Evolutionary conservation across 2,329 filamentous ascomycete species (phyloP).

Genomic region (Hypoxylon sp.): DNA sequence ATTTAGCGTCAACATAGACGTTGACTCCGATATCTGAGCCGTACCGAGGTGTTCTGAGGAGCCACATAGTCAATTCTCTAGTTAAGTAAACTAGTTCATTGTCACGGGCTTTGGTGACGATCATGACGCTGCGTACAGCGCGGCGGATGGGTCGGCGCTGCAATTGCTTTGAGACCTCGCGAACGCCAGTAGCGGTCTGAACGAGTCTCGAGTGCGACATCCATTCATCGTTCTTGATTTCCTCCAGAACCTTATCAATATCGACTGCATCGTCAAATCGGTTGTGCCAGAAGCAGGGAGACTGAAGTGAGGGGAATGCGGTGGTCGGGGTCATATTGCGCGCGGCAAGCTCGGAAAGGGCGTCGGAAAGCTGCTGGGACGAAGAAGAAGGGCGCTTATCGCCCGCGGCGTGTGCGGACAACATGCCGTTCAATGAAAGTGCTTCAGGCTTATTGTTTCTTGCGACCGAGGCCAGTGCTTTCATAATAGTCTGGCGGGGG

Average conservation of each 20-base stretch:
- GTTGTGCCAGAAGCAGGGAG: conserved; percentile 98
- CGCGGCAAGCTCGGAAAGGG: conserved; percentile 68
- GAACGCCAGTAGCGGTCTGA: conserved; percentile 93
- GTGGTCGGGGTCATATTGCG: conserved; percentile 61
- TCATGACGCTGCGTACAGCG: conserved; percentile 95
- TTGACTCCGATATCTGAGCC: conserved; percentile 92
- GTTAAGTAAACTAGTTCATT: conserved; percentile 93
- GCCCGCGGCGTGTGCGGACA: conserved; percentile 61
- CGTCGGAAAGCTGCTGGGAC: conserved; percentile 75
- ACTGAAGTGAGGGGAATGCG: conserved; percentile 80
- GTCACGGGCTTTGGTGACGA: conserved; percentile 97
- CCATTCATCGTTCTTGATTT: conserved; percentile 89
- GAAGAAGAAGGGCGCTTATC: conserved; percentile 58
- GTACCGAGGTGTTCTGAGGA: conserved; percentile 90
- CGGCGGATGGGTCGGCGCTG: conserved; percentile 92
- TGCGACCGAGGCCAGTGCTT: conserved; percentile 79
- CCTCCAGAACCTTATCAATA: conserved; percentile 93
- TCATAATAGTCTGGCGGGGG: conserved; percentile 85
- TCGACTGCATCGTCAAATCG: conserved; percentile 97
- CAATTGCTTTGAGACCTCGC: conserved; percentile 95
- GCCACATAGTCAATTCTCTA: conserved; percentile 87
- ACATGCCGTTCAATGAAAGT: conserved; percentile 73
- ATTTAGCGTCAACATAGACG: conserved; percentile 97
- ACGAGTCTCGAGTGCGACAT: conserved; percentile 95
- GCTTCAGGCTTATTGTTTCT: conserved; percentile 74